phyloP scores from a whole-genome alignment of 73 alveolate species.

The Chromera velia region DNA sequence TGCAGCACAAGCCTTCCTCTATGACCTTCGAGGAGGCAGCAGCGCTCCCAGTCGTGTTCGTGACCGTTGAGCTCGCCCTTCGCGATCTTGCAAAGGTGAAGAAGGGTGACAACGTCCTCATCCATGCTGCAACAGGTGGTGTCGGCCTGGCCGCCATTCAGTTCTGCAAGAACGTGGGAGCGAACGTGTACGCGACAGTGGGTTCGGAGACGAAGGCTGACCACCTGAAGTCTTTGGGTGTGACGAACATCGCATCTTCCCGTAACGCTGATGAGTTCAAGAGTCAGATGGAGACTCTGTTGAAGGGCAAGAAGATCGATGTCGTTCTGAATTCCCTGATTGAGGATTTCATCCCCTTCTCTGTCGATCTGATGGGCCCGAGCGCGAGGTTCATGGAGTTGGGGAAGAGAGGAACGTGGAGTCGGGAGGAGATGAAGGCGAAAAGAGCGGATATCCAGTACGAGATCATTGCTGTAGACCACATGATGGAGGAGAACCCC shows the following conservation, averaged over 20 bases:
- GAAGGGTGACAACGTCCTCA: slow-evolving; percentile 42
- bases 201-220: slow-evolving; percentile 29
- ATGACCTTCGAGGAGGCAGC: slow-evolving; percentile 34
- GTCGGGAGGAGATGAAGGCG: neutral
- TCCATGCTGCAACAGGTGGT: slow-evolving; percentile 48
- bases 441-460: slow-evolving; percentile 28
- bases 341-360: neutral
- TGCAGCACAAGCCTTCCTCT: neutral
- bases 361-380: neutral
- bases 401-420: slow-evolving; percentile 46
- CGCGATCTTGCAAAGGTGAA: neutral
- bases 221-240: neutral
- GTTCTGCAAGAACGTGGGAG: slow-evolving; percentile 42
- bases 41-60: slow-evolving; percentile 40
- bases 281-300: neutral
- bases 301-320: neutral
- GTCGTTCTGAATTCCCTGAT: neutral
- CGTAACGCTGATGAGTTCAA: slow-evolving; percentile 20
- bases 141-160: slow-evolving; percentile 43
- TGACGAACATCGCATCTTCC: slow-evolving; percentile 38
- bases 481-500: slow-evolving; percentile 35
- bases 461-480: slow-evolving; percentile 34
- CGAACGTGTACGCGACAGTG: slow-evolving; percentile 38
- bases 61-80: slow-evolving; percentile 28
- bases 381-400: slow-evolving; percentile 41